Evolutionary conservation across 305 asterid species (phyloP), one percentile per base, ranked within the genome.

Genomic region (Solanum hybrid): DNA sequence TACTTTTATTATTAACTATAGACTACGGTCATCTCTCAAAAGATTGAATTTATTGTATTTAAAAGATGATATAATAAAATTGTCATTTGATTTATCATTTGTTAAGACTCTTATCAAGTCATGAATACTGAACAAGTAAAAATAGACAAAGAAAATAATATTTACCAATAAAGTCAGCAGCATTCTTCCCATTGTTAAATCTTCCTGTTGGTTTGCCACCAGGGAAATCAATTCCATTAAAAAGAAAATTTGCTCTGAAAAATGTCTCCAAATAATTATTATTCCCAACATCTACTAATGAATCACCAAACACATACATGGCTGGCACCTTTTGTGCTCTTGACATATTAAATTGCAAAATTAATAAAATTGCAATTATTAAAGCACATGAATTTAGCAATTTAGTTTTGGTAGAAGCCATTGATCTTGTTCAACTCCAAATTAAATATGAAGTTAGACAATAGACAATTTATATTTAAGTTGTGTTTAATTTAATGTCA

Each of bases 131-230:
- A 11, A 70, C 1, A 11, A 70, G 0, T 10, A 70, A 70, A 70
- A 24, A 10, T 5, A 11, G 11, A 5, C 4, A 3, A 2, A 24
- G 15, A 11, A 17, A 73, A 33, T 15, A 15, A 3, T 3, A 31
- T n/a, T 75, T 81, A 91, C 92, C 92, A 13, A 91, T 13, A 75
- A 89, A 91, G 86, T 91, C 92, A 33, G 91, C 92, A n/a, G 87
- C 38, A 33, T 91, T 91, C 17, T 83, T 37, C 78, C 92, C 92
- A 32, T 91, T 91, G 26, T 88, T 78, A 68, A 91, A 91, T 89
- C 92, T 83, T 32, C 92, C 92, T 1, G 92, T 91, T 14, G 91
- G 83, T 57, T 39, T 91, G 14, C 88, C 91, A 9, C 84, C 80
- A 24, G 92, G 91, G 5, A 45, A 91, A 51, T 83, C 87, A 29